A percentile compares a stretch with the other conserved stretches of the same genome.
Conservation (phyloP, 1,284 basidiomycete species). For the Pseudozyma tsukubaensis region DNA sequence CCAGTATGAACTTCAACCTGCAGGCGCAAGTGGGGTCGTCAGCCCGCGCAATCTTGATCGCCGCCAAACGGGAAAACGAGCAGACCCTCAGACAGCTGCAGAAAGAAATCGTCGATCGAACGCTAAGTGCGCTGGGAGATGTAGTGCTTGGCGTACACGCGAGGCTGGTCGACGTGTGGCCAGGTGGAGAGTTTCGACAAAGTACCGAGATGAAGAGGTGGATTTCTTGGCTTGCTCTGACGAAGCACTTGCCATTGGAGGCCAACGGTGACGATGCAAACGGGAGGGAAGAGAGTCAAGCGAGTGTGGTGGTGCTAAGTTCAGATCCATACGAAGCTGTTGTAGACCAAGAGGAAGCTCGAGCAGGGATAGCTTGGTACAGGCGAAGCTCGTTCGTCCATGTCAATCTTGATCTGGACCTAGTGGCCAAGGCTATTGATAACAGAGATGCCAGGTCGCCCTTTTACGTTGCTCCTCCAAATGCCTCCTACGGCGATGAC, state of each 20-base stretch:
- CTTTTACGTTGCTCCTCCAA: constrained; percentile 17
- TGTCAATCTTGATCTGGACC: constrained; percentile 18
- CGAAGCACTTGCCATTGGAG: constrained; percentile 25
- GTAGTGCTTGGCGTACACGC: constrained; percentile 18
- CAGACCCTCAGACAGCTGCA: constrained; percentile 10
- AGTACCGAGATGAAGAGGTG: constrained; percentile 17
- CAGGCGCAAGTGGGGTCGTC: constrained; percentile 2
- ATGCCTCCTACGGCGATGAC: not conserved
- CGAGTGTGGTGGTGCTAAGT: not conserved
- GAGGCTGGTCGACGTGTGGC: constrained; percentile 19
- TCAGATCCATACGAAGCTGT: constrained; percentile 6
- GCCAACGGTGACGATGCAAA: not conserved
- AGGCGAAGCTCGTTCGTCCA: constrained; percentile 9
- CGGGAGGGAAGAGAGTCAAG: not conserved
- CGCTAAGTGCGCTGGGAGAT: constrained; percentile 8
- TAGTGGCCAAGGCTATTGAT: constrained; percentile 24
- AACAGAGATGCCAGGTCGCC: constrained; percentile 15
- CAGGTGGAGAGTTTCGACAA: constrained; percentile 10
- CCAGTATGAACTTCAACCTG: constrained; percentile 15
- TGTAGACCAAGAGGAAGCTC: not conserved
- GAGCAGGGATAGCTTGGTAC: constrained; percentile 4
- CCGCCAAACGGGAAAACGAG: not conserved
- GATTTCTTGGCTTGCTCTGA: constrained; percentile 30
- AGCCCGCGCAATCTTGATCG: constrained; percentile 14
- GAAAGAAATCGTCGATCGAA: constrained; percentile 15